These are phyloP conservation scores for Yamagishiella unicocca DNA, from an alignment of 139 green algal species.

Conservation along the genomic window DNA sequence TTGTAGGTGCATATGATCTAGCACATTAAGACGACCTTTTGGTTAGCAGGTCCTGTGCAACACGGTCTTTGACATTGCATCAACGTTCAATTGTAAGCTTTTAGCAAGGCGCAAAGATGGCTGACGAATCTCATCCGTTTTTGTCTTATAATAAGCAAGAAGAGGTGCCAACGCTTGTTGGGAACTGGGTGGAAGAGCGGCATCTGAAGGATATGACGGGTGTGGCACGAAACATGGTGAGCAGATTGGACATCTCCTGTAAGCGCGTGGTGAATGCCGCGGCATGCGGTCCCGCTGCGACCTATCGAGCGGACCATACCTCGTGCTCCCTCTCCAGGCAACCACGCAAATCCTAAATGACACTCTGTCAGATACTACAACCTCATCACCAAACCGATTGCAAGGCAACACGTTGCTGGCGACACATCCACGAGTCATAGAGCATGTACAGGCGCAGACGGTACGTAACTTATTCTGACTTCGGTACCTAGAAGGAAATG, in stretches of 20 bases:
- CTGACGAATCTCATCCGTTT: constrained; percentile 20
- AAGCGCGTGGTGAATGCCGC: too few relatives aligned
- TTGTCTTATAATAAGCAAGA: constrained; percentile 37
- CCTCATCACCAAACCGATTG: not conserved
- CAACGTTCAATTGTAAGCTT: not conserved
- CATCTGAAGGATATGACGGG: not conserved
- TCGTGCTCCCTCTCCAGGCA: not conserved
- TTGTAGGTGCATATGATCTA: too few relatives aligned
- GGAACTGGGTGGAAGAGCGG: constrained; percentile 37
- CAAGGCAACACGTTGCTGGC: constrained; percentile 9
- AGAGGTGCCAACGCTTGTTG: constrained; percentile 20
- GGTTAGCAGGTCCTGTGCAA: too few relatives aligned
- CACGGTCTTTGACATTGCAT: too few relatives aligned
- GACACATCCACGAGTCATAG: constrained; percentile 29
- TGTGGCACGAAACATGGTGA: not conserved
- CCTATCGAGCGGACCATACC: not conserved
- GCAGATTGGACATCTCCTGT: too few relatives aligned
- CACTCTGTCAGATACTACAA: not conserved
- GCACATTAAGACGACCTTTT: too few relatives aligned
- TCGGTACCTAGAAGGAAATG: not conserved
- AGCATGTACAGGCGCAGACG: constrained; percentile 28
- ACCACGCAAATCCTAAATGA: not conserved
- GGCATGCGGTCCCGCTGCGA: not conserved
- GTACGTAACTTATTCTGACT: not conserved
- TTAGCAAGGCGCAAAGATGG: constrained; percentile 19